Percentiles rank a stretch among this genome's conserved stretches.
These are phyloP conservation scores for Beauveria pseudobassiana DNA, from an alignment of 2,329 filamentous ascomycete genomes.

Conservation along the genomic window DNA sequence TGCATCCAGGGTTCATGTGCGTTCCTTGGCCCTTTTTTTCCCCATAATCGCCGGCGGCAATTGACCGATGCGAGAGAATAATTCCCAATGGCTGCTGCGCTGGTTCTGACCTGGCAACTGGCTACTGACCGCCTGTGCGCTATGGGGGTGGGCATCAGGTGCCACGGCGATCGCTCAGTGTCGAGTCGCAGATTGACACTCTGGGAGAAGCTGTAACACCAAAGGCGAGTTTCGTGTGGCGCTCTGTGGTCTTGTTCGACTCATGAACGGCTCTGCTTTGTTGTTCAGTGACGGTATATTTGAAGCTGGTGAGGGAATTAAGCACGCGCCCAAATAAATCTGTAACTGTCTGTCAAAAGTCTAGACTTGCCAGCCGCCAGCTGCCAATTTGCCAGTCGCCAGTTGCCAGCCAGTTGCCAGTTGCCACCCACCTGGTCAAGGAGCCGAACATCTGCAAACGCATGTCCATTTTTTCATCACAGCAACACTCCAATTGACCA, in stretches of 20 bases:
- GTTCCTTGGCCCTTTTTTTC: background rate
- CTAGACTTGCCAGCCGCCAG: background rate
- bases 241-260: conserved; percentile 1
- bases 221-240: conserved; percentile 5
- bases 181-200: background rate
- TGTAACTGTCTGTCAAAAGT: background rate
- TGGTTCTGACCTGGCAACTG: conserved; percentile 1
- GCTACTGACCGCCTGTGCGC: conserved; percentile 7
- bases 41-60: conserved; percentile 4
- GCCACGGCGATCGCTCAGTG: conserved; percentile 2
- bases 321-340: background rate
- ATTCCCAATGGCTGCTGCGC: background rate
- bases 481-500: background rate
- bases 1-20: conserved; percentile 8
- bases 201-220: background rate
- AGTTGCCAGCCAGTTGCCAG: background rate
- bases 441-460: background rate
- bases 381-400: background rate
- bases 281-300: background rate
- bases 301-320: conserved; percentile 8
- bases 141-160: conserved; percentile 9
- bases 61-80: background rate
- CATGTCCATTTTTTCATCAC: background rate
- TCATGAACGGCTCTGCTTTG: background rate
- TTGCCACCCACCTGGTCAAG: background rate